phyloP scores from a whole-genome alignment of 1,284 basidiomycete species.

The Peniophora sp. region DNA sequence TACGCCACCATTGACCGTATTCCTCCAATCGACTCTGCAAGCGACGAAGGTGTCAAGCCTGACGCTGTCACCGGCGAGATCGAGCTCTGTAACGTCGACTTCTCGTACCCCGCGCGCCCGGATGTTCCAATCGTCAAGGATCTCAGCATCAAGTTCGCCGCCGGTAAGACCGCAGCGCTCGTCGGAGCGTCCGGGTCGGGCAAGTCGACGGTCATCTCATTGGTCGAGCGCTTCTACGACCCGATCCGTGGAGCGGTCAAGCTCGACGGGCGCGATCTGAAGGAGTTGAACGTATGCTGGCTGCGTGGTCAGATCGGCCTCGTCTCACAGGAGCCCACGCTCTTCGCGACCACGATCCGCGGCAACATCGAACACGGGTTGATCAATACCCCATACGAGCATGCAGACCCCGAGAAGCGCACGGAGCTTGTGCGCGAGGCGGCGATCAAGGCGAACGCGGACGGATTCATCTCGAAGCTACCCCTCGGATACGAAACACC shows the following conservation, averaged over 20 bases:
- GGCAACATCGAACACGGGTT: constrained; percentile 80
- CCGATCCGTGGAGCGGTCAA: constrained; percentile 66
- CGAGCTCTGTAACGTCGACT: constrained; percentile 67
- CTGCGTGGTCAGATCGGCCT: constrained; percentile 85
- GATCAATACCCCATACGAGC: constrained; percentile 56
- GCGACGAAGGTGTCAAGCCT: constrained; percentile 65
- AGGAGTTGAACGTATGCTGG: constrained; percentile 82
- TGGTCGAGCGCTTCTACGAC: constrained; percentile 84
- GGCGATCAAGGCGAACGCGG: constrained; percentile 85
- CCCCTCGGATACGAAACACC: constrained; percentile 82
- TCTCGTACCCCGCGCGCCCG: constrained; percentile 79
- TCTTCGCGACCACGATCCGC: constrained; percentile 77
- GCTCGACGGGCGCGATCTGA: constrained; percentile 76
- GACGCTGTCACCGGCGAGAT: constrained; percentile 60
- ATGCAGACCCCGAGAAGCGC: constrained; percentile 70
- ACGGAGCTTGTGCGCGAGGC: constrained; percentile 79
- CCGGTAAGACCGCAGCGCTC: constrained; percentile 80
- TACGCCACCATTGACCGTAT: constrained; percentile 54
- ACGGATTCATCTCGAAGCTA: constrained; percentile 69
- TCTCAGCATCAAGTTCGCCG: constrained; percentile 54
- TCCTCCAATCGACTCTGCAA: constrained; percentile 60
- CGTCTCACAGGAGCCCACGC: constrained; percentile 83
- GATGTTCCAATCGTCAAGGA: constrained; percentile 63
- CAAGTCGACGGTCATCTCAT: constrained; percentile 81
- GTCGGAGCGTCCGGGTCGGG: constrained; percentile 86